Conservation (phyloP, 257 asterid species). For the Petunia secreta region DNA sequence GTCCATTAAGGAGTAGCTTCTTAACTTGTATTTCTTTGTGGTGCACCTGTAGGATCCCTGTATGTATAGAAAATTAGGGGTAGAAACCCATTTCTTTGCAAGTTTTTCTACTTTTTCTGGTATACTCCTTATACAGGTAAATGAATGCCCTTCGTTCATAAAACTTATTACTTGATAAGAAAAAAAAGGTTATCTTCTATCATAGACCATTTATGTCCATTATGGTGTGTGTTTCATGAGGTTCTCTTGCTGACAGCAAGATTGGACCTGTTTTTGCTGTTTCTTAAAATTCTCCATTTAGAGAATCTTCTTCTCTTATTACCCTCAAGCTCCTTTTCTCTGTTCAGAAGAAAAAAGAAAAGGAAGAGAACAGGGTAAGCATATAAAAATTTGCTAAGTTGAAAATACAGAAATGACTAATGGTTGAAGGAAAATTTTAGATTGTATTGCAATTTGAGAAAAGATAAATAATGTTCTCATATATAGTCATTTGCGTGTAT, state of each 20-base stretch:
- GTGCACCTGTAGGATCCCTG: no score
- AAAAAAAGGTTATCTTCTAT: background rate
- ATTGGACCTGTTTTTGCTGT: conserved; percentile 18
- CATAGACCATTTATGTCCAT: background rate
- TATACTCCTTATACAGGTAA: no score
- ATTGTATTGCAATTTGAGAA: conserved; percentile 21
- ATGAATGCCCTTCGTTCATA: no score
- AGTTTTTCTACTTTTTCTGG: no score
- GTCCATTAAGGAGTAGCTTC: no score
- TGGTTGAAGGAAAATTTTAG: background rate
- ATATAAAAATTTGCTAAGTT: conserved; percentile 5
- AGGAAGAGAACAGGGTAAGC: background rate
- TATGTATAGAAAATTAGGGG: no score
- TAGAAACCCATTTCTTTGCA: no score
- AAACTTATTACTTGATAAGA: no score
- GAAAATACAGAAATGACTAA: background rate
- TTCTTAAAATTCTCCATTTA: background rate
- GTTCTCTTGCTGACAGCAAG: background rate
- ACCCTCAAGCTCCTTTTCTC: background rate
- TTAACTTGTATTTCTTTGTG: no score
- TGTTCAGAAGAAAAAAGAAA: conserved; percentile 6
- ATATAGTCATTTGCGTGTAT: conserved; percentile 12
- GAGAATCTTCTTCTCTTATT: background rate
- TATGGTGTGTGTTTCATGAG: background rate
- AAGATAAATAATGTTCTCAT: background rate